These are phyloP conservation scores for Tripterygium wilfordii DNA, from an alignment of 177 flowering plant species.

Conservation along the genomic window DNA sequence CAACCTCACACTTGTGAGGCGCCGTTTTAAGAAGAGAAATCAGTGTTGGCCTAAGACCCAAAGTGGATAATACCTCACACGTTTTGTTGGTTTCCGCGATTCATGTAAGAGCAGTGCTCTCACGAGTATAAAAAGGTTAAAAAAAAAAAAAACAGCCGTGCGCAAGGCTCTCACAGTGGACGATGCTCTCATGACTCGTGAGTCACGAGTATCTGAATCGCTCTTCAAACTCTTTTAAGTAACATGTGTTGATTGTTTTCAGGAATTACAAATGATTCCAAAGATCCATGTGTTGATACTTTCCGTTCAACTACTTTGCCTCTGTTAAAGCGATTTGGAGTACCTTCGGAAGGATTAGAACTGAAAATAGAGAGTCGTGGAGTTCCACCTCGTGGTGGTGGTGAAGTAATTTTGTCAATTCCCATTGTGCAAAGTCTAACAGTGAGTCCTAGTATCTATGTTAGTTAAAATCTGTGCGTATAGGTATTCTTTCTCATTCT, in stretches of 20 bases:
- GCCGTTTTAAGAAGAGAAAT: too few species aligned
- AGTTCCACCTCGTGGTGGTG: constrained; percentile 82
- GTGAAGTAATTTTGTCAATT: constrained; percentile 61
- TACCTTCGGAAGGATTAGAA: constrained; percentile 66
- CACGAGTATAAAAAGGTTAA: too few species aligned
- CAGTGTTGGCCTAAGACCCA: too few species aligned
- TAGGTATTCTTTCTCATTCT: neutral
- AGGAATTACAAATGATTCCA: constrained; percentile 92
- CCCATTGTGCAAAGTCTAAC: constrained; percentile 60
- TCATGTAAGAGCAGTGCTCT: too few species aligned
- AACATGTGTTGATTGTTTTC: constrained; percentile 6
- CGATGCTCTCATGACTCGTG: too few species aligned
- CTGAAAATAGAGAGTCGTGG: constrained; percentile 82
- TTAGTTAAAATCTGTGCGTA: neutral
- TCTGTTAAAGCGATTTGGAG: constrained; percentile 76
- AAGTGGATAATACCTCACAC: too few species aligned
- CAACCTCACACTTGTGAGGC: too few species aligned
- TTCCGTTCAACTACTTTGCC: constrained; percentile 67
- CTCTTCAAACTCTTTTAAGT: neutral
- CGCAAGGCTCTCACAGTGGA: too few species aligned
- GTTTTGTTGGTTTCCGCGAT: too few species aligned
- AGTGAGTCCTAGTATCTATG: constrained; percentile 31
- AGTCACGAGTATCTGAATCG: neutral
- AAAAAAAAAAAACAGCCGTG: too few species aligned
- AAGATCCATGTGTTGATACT: constrained; percentile 87